Evolutionary conservation across 169 alveolate genomes (phyloP), one percentile per base, ranked within the genome.

Genomic region (Plasmodium cynomolgi): DNA sequence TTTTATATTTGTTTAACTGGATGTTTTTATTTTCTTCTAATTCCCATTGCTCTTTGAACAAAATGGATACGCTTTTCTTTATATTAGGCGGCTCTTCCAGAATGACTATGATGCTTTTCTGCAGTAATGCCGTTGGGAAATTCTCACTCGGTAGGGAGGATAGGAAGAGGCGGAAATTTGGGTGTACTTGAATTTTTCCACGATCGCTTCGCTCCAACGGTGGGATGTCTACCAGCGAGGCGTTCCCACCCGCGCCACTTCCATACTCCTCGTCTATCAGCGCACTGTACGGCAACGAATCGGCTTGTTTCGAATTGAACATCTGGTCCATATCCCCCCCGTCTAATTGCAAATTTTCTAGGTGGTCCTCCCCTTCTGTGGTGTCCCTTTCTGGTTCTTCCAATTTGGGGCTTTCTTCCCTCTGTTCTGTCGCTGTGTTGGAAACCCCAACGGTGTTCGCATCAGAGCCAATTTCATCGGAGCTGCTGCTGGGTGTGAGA

Each of bases 121-220:
- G 99, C 77, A 99, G 96, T 2, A 99, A 97, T 37, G 99, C 97
- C 83, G 98, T 98, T 33, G 99, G 99, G 98, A 99, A 98, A 86
- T 97, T 96, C 5, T 98, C 97, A 91, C 98, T 97, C 72, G 99
- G 99, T 93, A 97, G 97, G 13, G 99, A 97, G 37, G 99, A 97
- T 77, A 99, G 81, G 99, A 99, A 98, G 29, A 99, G 96, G 96
- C 99, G 97, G 97, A 98, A 99, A 95, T 97, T 96, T 75, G 98
- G 98, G 92, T 98, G 98, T 2, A 98, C 98, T 93, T 41, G 97
- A 95, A 91, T 96, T 95, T 17, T 80, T 91, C 56, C 86, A 58
- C 83, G 93, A 77, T 71, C 44, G 72, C 71, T 93, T 75, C 90
- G 95, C 37, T 95, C 84, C 33, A 96, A 74, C 50, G 20, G 31